Evolutionary conservation across 1,284 basidiomycete genomes (phyloP).

Genomic region (Garcileccinum viscosum): DNA sequence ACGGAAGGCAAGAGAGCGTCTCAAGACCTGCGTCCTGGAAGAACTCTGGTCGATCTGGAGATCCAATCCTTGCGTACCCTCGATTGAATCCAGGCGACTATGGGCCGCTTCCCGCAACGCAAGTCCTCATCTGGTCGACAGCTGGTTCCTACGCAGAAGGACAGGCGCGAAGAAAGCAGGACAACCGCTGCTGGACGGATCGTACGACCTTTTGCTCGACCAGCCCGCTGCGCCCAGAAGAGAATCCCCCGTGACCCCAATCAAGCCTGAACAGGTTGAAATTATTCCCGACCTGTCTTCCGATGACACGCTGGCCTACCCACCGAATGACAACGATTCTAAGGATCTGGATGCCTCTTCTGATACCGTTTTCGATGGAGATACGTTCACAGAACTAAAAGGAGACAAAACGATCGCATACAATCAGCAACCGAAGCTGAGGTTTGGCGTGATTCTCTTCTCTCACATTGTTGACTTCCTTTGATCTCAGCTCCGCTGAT

Average conservation of each 20-base stretch:
- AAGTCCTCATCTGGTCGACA: conserved; percentile 25
- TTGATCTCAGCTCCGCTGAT: conserved; percentile 16
- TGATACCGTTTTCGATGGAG: conserved; percentile 32
- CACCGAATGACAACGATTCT: conserved; percentile 6
- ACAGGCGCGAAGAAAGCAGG: conserved; percentile 34
- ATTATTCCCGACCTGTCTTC: conserved; percentile 19
- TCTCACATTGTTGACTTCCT: conserved; percentile 21
- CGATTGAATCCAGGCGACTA: conserved; percentile 31
- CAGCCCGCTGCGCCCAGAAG: conserved; percentile 8
- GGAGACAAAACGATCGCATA: conserved; percentile 21
- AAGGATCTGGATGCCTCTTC: conserved; percentile 30
- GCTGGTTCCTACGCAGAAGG: conserved; percentile 37
- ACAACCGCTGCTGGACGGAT: conserved; percentile 21
- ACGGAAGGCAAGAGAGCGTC: conserved; percentile 21
- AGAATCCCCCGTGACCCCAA: conserved; percentile 16
- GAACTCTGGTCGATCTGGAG: conserved; percentile 41
- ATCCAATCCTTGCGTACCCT: conserved; percentile 36
- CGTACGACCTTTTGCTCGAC: conserved; percentile 32
- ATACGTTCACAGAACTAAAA: neutral
- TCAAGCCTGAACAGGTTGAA: conserved; percentile 11
- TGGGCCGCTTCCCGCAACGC: conserved; percentile 36
- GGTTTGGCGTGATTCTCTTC: conserved; percentile 24
- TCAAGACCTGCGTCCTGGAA: conserved; percentile 17
- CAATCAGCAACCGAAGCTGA: conserved; percentile 13
- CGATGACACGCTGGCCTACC: conserved; percentile 33